Percentiles rank a stretch among this genome's conserved stretches.
Evolutionary conservation across 352 stramenopile genomes (phyloP).

Genomic region (Phytophthora sp.): DNA sequence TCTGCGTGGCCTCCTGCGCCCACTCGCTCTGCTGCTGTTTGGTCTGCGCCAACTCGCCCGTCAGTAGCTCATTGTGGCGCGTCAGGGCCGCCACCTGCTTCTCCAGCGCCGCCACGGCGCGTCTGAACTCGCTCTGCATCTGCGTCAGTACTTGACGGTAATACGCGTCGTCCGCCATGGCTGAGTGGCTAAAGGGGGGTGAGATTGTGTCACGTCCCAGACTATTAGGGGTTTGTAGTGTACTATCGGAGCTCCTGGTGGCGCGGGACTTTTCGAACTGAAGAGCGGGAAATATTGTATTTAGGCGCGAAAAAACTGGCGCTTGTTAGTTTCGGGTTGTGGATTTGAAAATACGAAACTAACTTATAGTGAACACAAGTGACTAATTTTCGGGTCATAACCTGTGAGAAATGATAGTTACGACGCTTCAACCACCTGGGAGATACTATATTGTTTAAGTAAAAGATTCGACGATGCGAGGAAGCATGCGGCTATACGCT

Average conservation of each 20-base stretch:
- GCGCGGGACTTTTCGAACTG: background rate
- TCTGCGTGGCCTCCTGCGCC: conserved; percentile 13
- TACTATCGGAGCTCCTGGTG: background rate
- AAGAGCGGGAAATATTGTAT: background rate
- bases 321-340: background rate
- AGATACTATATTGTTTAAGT: conserved; percentile 19
- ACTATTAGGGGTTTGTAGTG: background rate
- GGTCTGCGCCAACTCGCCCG: conserved; percentile 22
- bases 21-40: conserved; percentile 23
- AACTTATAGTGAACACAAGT: conserved; percentile 6
- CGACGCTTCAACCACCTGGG: background rate
- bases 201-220: conserved; percentile 28
- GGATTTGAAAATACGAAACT: conserved; percentile 5
- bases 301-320: conserved; percentile 18
- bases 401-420: background rate
- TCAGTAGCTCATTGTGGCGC: conserved; percentile 60
- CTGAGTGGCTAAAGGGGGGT: background rate
- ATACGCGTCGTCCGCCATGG: conserved; percentile 37
- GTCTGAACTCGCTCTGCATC: conserved; percentile 70
- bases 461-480: conserved; percentile 2
- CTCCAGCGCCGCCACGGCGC: conserved; percentile 59
- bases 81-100: conserved; percentile 55
- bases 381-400: conserved; percentile 2
- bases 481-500: conserved; percentile 30
- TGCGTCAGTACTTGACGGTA: conserved; percentile 61